These are phyloP conservation scores for Silene vulgaris DNA, from an alignment of 179 eudicot species.

Conservation along the genomic window DNA sequence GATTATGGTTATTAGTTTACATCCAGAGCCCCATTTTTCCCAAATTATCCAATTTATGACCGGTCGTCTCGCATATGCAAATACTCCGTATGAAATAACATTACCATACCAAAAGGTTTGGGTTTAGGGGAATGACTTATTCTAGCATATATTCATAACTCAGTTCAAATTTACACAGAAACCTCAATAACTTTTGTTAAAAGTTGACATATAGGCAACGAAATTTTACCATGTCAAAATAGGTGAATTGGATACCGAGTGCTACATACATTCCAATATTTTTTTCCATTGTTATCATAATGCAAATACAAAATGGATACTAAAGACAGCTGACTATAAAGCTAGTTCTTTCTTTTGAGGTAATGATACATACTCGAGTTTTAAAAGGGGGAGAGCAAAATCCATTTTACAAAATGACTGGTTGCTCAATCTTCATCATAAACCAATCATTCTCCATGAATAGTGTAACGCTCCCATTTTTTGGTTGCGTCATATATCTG, in stretches of 20 bases:
- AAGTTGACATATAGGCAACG: no score
- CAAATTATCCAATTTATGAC: neutral
- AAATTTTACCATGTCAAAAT: neutral
- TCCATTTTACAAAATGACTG: neutral
- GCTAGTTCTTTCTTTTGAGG: neutral
- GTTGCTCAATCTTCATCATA: neutral
- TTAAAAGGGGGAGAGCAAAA: neutral
- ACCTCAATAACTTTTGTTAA: no score
- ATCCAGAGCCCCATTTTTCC: neutral
- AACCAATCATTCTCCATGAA: constrained; percentile 61
- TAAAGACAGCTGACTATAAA: neutral
- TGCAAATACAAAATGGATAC: constrained; percentile 2
- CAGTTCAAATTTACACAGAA: no score
- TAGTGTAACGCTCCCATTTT: constrained; percentile 86
- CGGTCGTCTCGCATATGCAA: neutral
- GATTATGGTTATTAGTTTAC: constrained; percentile 15
- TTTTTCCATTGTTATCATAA: neutral
- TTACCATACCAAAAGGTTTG: neutral
- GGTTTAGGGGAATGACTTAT: neutral
- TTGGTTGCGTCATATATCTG: constrained; percentile 85
- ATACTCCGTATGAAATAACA: neutral
- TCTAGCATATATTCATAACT: neutral
- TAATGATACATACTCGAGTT: constrained; percentile 6
- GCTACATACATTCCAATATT: neutral
- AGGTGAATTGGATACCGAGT: neutral